Evolutionary conservation across 2,329 filamentous ascomycete genomes (phyloP), one percentile per base, ranked within the genome.

Genomic region (Raffaelea arxii): DNA sequence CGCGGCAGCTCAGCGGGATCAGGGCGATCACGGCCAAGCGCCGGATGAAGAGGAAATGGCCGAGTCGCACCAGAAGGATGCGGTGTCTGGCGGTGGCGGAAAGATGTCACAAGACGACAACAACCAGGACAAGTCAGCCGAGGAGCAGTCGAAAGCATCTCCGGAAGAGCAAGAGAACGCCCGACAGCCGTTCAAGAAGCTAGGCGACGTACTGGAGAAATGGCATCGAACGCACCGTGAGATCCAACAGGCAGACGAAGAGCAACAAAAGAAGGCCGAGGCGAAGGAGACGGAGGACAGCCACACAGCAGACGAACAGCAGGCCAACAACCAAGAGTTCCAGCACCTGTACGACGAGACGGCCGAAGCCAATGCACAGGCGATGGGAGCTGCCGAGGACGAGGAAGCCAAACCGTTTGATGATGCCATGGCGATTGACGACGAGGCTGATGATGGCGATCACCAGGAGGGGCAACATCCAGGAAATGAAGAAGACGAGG

Each of bases 201-300:
- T 98, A 25, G 92, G 92, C 21, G 89, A 98, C 66, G 84, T 88
- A 6, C 72, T 98, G 25, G 90, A 97, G 62, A 80, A 84, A 56
- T 98, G 90, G 87, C 90, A 97, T 63, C 79, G 86, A 49, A 86
- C 89, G 58, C 86, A 94, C 57, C 79, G 78, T 41, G 84, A 95
- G 51, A 97, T 98, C 55, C 70, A 77, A 59, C 75, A 84, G 48
- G 53, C 50, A 45, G 64, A 72, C 36, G 64, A 63, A 19, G 72
- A 78, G 41, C n/a, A 18, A n/a, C n/a, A n/a, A n/a, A n/a, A n/a
- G 22, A 68, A 74, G 19, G 70, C 75, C 25, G 65, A 78, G 53
- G 67, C 66, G 32, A 63, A 73, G 37, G 62, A 69, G 38, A 65
- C 67, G 53, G 39, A 45, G 7, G 39, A 44, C 55, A 39, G 41